Evolutionary conservation across 129 eudicot species (phyloP).

Genomic region (Escallonia herrerae): DNA sequence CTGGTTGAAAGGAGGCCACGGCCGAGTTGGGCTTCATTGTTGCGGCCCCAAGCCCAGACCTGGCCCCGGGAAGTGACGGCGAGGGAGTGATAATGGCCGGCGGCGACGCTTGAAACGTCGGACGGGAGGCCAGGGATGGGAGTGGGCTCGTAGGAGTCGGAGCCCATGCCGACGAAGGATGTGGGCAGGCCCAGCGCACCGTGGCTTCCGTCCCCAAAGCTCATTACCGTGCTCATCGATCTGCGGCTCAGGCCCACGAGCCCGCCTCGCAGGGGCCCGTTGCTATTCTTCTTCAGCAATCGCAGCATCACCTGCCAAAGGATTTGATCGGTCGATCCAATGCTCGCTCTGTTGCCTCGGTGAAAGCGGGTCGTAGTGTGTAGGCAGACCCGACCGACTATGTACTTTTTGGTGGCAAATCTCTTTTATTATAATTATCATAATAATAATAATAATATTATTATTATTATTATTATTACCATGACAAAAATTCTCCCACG

Average conservation of each 20-base stretch:
- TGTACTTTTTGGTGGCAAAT: no score
- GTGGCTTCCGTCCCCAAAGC: conserved; percentile 84
- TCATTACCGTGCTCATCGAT: conserved; percentile 56
- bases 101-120: conserved; percentile 57
- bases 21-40: conserved; percentile 71
- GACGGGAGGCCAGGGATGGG: conserved; percentile 58
- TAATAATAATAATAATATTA: no score
- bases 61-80: conserved; percentile 75
- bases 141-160: conserved; percentile 82
- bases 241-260: conserved; percentile 26
- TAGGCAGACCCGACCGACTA: no score
- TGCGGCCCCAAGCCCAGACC: conserved; percentile 98
- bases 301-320: conserved; percentile 22
- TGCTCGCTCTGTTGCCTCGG: no score
- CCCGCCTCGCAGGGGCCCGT: conserved; percentile 6
- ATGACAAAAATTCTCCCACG: no score
- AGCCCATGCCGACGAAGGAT: conserved; percentile 36
- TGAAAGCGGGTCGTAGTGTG: no score
- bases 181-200: conserved; percentile 72
- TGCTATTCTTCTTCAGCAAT: conserved; percentile 8
- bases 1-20: conserved; percentile 58
- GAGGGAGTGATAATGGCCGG: conserved; percentile 95
- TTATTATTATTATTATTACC: no score
- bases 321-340: not conserved
- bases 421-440: no score